phyloP scores from a whole-genome alignment of 2,329 filamentous ascomycete species.

The Nakataea oryzae region DNA sequence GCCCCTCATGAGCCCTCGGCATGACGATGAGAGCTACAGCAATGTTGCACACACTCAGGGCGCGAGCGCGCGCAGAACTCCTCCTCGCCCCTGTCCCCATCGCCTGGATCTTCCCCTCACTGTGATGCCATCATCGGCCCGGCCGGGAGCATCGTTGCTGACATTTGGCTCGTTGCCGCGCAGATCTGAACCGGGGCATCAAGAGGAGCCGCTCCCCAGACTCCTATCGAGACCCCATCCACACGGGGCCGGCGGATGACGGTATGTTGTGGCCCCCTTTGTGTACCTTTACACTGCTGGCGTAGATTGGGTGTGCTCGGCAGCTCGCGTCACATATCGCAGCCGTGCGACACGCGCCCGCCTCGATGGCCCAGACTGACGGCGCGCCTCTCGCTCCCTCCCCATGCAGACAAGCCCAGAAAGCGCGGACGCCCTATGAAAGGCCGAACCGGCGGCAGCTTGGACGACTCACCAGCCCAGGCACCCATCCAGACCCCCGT shows the following conservation, averaged over 20 bases:
- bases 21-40: not conserved
- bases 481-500: conserved; percentile 32
- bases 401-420: conserved; percentile 34
- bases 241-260: conserved; percentile 52
- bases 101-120: not conserved
- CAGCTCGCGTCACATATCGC: conserved; percentile 18
- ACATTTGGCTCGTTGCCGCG: not conserved
- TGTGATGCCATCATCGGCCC: not conserved
- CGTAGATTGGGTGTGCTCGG: not conserved
- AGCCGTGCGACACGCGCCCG: conserved; percentile 16
- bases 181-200: conserved; percentile 42
- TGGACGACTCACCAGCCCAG: conserved; percentile 48
- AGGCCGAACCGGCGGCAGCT: conserved; percentile 36
- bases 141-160: not conserved
- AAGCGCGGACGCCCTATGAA: conserved; percentile 57
- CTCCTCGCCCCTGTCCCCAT: not conserved
- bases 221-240: conserved; percentile 43
- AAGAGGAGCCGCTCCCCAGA: conserved; percentile 76
- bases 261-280: conserved; percentile 47
- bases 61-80: not conserved
- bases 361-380: not conserved
- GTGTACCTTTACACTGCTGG: conserved; percentile 1
- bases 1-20: no score
- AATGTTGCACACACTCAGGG: not conserved
- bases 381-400: not conserved